Base-by-base conservation (phyloP, 2,329 filamentous ascomycete species). In the Aspergillus amoenus region DNA sequence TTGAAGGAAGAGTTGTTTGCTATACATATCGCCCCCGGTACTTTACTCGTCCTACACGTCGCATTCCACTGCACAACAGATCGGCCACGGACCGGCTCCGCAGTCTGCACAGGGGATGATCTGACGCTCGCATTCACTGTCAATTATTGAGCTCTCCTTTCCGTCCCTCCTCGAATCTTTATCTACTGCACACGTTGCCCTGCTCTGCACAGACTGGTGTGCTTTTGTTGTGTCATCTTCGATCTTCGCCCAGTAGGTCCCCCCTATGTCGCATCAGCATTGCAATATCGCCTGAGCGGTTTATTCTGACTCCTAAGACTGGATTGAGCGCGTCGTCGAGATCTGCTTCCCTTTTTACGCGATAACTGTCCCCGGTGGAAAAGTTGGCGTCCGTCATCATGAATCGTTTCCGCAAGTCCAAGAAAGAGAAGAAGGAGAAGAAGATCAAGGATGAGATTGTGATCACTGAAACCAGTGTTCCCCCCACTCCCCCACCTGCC, bases 331-430 rank as follows among this genome's bases (percentile, higher is more conserved):
- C 45, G 21, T 39, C 15, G 8, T 41, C 27, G 32, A 5, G 52
- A 52, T 42, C 49, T 52, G 13, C 24, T 34, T 34, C 52, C 18
- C 21, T 39, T 27, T 48, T 22, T 34, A 8, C 18, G 15, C 44
- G 44, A 37, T 40, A 52, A 37, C 50, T 50, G n/a, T 47, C 44
- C 32, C 52, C 8, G 45, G 52, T 43, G 44, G 52, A 48, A 49
- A 37, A 12, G 12, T 34, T 43, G 21, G 17, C 39, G 24, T 21
- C 22, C 30, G 7, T 24, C 62, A 55, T 54, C 55, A 78, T 78
- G 75, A 76, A 77, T 64, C 70, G 72, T 41, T 76, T 78, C 56
- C 70, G 74, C 55, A 76, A 71, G 50, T 66, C 68, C 49, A 77
- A 73, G 63, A 78, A 76, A 68, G 65, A 30, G 27, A 30, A 30